These are phyloP conservation scores for Lentinula lateritia DNA, from an alignment of 768 basidiomycete genomes.

Conservation along the genomic window DNA sequence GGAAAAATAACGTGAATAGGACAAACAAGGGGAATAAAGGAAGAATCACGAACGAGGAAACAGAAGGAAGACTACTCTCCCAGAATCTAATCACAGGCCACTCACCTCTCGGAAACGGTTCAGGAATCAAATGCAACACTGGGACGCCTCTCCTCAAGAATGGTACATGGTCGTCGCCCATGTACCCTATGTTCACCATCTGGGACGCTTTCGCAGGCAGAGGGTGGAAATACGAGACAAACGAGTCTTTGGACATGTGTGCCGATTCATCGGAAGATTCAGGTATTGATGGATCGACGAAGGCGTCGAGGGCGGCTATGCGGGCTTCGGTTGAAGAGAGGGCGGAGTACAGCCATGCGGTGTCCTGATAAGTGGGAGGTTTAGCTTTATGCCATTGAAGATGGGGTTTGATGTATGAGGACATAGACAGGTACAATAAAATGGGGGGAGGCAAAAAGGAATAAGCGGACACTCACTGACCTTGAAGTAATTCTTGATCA, in stretches of 20 bases:
- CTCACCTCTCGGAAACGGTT: constrained; percentile 89
- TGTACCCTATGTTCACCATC: constrained; percentile 42
- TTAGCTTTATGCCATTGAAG: too few species aligned
- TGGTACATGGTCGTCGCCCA: constrained; percentile 93
- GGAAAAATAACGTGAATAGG: too few species aligned
- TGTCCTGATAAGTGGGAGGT: constrained; percentile 34
- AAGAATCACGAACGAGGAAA: not conserved
- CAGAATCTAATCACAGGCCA: constrained; percentile 38
- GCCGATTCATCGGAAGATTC: not conserved
- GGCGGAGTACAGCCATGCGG: constrained; percentile 89
- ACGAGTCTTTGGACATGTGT: constrained; percentile 14
- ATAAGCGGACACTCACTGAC: not conserved
- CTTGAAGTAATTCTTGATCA: constrained; percentile 73
- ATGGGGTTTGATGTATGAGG: too few species aligned
- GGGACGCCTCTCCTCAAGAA: constrained; percentile 82
- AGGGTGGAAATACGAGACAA: constrained; percentile 64
- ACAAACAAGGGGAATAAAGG: not conserved
- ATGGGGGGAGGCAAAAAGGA: not conserved
- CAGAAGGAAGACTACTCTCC: not conserved
- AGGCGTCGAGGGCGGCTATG: constrained; percentile 59
- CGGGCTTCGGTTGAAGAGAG: constrained; percentile 68
- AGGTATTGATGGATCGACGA: constrained; percentile 22
- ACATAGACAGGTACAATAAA: not conserved
- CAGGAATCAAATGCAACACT: constrained; percentile 84
- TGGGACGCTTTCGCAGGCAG: constrained; percentile 24